Percentiles rank a stretch among this genome's conserved stretches.
Evolutionary conservation across 2,329 filamentous ascomycete species (phyloP).

Genomic region (Conoideocrella luteorostrata): DNA sequence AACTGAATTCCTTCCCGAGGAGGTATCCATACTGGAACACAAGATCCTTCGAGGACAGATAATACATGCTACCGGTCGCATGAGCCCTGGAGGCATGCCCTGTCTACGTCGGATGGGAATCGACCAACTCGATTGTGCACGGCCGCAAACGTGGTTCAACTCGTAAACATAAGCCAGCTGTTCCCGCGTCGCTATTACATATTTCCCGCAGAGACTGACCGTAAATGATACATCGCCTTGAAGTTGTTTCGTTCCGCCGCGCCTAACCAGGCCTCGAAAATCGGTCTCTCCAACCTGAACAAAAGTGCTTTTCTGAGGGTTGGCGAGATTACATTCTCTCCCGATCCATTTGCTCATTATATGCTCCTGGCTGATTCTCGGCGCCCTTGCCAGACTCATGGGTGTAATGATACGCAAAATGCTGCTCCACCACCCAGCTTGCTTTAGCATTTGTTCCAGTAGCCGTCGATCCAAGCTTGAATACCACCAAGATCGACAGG

Average conservation of each 20-base stretch:
- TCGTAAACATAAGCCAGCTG: constrained; percentile 52
- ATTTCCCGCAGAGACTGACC: constrained; percentile 52
- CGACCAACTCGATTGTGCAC: constrained; percentile 16
- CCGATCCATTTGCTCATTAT: constrained; percentile 35
- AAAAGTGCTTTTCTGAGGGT: constrained; percentile 20
- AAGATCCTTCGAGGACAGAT: constrained; percentile 51
- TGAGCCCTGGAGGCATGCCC: constrained; percentile 22
- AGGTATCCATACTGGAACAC: constrained; percentile 57
- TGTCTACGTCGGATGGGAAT: constrained; percentile 19
- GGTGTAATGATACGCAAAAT: constrained; percentile 20
- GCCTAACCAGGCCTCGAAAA: constrained; percentile 27
- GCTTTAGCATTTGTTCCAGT: constrained; percentile 45
- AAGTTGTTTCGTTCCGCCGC: constrained; percentile 17
- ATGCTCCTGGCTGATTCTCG: constrained; percentile 20
- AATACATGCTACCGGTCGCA: constrained; percentile 42
- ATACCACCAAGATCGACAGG: constrained; percentile 54
- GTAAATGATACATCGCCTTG: constrained; percentile 33
- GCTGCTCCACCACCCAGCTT: constrained; percentile 47
- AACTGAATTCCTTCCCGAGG: constrained; percentile 45
- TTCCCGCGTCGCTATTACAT: constrained; percentile 48
- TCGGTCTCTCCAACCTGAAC: constrained; percentile 26
- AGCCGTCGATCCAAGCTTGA: constrained; percentile 46
- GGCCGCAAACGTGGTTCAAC: constrained; percentile 29
- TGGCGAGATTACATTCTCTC: constrained; percentile 29
- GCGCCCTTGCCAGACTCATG: constrained; percentile 11